Conservation (phyloP, 2,329 filamentous ascomycete genomes). For the Trichoderma polysporum region DNA sequence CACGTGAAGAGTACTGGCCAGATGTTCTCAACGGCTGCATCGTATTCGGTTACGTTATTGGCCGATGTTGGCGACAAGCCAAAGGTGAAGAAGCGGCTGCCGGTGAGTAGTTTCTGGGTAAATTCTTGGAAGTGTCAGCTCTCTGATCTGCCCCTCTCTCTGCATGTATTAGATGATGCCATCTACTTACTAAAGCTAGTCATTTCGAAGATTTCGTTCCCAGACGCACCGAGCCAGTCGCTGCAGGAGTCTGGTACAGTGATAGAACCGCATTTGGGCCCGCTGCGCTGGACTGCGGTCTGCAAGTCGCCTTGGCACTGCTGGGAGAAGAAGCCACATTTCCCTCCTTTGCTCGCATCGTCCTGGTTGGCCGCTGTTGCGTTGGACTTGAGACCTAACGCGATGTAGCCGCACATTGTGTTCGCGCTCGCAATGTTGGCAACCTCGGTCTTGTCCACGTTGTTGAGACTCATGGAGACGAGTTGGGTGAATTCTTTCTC, state of each 20-base stretch:
- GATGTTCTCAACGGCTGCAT: neutral
- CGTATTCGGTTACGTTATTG: neutral
- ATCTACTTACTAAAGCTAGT: neutral
- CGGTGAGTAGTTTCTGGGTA: neutral
- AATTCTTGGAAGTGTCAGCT: neutral
- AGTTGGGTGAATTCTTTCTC: too few relatives aligned
- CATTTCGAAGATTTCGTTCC: neutral
- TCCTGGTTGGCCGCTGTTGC: too few relatives aligned
- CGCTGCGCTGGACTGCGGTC: neutral
- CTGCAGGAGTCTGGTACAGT: neutral
- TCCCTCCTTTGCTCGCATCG: neutral
- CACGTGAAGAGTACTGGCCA: neutral
- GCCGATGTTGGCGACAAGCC: neutral
- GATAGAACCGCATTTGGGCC: neutral
- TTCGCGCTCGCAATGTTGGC: too few relatives aligned
- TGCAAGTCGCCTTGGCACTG: neutral
- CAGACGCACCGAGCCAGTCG: neutral
- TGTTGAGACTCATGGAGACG: too few relatives aligned
- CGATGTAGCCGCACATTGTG: too few relatives aligned
- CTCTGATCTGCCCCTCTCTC: neutral
- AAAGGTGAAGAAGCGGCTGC: neutral
- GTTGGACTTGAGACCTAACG: too few relatives aligned
- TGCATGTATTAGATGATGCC: neutral
- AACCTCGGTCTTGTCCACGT: too few relatives aligned
- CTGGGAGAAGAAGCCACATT: neutral